Evolutionary conservation across 2,329 filamentous ascomycete genomes (phyloP).

Genomic region (Cladosporium sp.): DNA sequence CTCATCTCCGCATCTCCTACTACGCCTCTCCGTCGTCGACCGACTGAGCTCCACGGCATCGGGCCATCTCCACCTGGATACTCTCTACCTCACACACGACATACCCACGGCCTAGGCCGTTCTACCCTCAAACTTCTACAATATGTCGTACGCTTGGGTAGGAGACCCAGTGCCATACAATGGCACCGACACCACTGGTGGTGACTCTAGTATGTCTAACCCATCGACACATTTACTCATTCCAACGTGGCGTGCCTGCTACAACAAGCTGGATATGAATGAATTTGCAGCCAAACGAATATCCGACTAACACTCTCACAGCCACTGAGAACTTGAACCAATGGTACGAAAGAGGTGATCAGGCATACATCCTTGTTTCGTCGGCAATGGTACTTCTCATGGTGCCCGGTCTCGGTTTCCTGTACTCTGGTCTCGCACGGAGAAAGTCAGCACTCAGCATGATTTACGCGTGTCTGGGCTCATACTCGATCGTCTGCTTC

Average conservation of each 20-base stretch:
- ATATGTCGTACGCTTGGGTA: constrained; percentile 53
- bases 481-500: constrained; percentile 86
- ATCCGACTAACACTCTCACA: constrained; percentile 42
- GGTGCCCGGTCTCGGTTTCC: constrained; percentile 93
- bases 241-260: background rate
- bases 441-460: constrained; percentile 96
- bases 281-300: background rate
- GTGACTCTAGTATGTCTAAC: constrained; percentile 69
- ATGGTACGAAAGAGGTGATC: constrained; percentile 90
- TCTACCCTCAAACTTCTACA: constrained; percentile 26
- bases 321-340: constrained; percentile 88
- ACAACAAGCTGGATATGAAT: background rate
- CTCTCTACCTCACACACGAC: constrained; percentile 3
- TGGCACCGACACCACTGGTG: constrained; percentile 66
- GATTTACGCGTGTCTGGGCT: constrained; percentile 97
- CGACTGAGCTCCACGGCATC: constrained; percentile 6
- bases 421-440: constrained; percentile 96
- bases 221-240: background rate
- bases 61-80: constrained; percentile 2
- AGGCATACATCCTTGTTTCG: constrained; percentile 87
- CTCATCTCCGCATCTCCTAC: constrained; percentile 1
- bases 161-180: constrained; percentile 51
- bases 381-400: constrained; percentile 95
- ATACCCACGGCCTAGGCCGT: background rate
- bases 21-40: background rate